Evolutionary conservation across 1,284 basidiomycete genomes (phyloP).

Genomic region (Puccinia hordei): DNA sequence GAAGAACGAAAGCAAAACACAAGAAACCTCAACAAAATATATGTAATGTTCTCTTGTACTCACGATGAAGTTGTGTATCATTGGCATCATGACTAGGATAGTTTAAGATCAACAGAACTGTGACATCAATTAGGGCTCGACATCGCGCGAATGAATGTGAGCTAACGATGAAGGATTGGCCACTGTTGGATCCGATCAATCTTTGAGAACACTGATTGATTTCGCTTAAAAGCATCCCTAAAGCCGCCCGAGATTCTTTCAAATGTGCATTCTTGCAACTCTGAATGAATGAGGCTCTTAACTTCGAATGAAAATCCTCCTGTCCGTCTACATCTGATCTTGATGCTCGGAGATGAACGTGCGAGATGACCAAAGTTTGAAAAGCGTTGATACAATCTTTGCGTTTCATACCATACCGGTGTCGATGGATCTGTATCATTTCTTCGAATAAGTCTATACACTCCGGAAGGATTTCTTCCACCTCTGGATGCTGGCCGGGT

Average conservation of each 20-base stretch:
- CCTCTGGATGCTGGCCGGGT: neutral
- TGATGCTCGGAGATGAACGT: conserved; percentile 9
- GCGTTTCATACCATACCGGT: neutral
- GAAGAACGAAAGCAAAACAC: too few species aligned
- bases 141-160: neutral
- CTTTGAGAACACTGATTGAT: neutral
- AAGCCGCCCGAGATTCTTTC: neutral
- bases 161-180: neutral
- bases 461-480: conserved; percentile 1
- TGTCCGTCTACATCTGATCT: neutral
- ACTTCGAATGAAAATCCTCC: neutral
- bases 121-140: conserved; percentile 7
- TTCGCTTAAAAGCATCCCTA: conserved; percentile 17
- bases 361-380: conserved; percentile 16
- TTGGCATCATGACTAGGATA: conserved; percentile 9
- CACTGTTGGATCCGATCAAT: neutral
- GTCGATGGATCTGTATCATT: conserved; percentile 42
- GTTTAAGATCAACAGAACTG: conserved; percentile 7
- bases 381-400: conserved; percentile 23
- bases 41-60: neutral
- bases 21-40: too few species aligned
- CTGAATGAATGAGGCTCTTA: conserved; percentile 12
- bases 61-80: conserved; percentile 6
- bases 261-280: conserved; percentile 19
- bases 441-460: conserved; percentile 43